These are phyloP conservation scores for Coemansia sp. DNA, from an alignment of 192 early-diverging fungal genomes.

Conservation along the genomic window DNA sequence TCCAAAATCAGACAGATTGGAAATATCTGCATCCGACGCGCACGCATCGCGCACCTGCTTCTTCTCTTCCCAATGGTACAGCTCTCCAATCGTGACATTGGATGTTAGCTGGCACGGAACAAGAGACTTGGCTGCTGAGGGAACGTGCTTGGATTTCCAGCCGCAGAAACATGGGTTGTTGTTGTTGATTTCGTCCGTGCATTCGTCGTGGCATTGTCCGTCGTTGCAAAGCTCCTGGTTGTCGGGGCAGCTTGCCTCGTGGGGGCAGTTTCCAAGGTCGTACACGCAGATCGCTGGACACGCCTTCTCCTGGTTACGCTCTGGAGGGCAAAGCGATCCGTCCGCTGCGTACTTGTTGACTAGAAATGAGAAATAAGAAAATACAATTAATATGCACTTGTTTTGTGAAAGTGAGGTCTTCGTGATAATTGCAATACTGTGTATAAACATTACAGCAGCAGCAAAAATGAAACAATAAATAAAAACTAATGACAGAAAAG, in stretches of 20 bases:
- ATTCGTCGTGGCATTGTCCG: conserved; percentile 31
- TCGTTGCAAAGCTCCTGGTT: conserved; percentile 31
- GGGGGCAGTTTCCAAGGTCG: conserved; percentile 31
- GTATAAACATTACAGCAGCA: background rate
- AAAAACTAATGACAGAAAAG: background rate
- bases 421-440: background rate
- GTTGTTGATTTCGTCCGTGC: conserved; percentile 28
- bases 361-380: conserved; percentile 14
- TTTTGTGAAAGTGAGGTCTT: background rate
- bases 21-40: conserved; percentile 18
- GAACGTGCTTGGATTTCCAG: conserved; percentile 24
- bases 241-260: conserved; percentile 20
- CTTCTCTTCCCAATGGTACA: conserved; percentile 25
- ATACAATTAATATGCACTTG: background rate
- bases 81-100: conserved; percentile 41
- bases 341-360: conserved; percentile 40
- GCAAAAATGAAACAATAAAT: background rate
- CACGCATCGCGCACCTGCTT: conserved; percentile 31
- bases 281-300: conserved; percentile 36
- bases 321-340: conserved; percentile 20
- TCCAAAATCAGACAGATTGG: conserved; percentile 20
- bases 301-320: background rate
- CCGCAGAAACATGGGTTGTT: conserved; percentile 48
- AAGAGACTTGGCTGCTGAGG: conserved; percentile 13
- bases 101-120: conserved; percentile 21